Base-by-base conservation (phyloP, 495 filamentous ascomycete species). In the Aspergillus ellipticus region DNA sequence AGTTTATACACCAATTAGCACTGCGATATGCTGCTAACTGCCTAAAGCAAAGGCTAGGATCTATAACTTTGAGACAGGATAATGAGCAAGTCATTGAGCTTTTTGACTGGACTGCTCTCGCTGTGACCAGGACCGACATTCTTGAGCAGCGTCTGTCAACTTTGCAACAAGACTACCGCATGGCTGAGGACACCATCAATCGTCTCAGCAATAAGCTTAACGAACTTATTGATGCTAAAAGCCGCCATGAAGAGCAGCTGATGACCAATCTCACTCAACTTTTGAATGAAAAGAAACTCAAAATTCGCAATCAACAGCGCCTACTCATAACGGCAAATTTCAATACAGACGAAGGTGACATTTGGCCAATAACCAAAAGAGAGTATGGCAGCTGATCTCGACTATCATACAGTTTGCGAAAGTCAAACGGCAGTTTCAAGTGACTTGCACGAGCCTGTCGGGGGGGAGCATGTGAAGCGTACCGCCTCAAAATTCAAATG, bases 281-380 rank as follows among this genome's bases (percentile, higher is more conserved):
- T 2, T 69, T 96, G 0, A 96, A 96, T 59, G 85, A 86, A 61
- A 96, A 96, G 71, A 96, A 96, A 69, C 74, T 89, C n/a, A 95
- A 94, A 70, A 93, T 96, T 20, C 75, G 90, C 26, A 87, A 93
- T 57, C 89, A 94, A 66, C 86, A 90, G 57, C 79, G 85, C 17
- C 61, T 92, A 8, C 67, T 94, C 5, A 80, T 77, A 15, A 74
- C 76, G n/a, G 81, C 83, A 6, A 83, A 79, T 35, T 67, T 82
- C 8, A 82, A 88, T 63, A 68, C 76, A 0, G 62, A 69, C 1
- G 76, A 65, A 64, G 66, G 74, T 73, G 66, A 54, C 61, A 22
- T n/a, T n/a, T 31, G 5, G 33, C 17, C 22, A 2, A 24, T 22
- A 16, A 20, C 16, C 17, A 20, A 7, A 3, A n/a, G 8, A 2